Percentiles rank a stretch among this genome's conserved stretches.
Evolutionary conservation across 1,139 yeast genomes (phyloP).

Genomic region (Kluyveromyces marxianus): DNA sequence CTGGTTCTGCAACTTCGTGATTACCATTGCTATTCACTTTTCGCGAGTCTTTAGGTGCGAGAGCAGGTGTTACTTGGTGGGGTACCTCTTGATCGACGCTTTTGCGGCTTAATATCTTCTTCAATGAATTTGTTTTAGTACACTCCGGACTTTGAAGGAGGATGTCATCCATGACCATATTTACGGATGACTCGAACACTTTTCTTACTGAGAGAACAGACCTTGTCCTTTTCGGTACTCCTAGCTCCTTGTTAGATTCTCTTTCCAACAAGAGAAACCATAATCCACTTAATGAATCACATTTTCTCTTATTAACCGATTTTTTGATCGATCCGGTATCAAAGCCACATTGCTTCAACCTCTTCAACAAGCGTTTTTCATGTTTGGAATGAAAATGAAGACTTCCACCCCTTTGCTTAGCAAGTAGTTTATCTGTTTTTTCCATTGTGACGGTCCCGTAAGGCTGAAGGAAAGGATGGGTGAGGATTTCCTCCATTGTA

Average conservation of each 20-base stretch:
- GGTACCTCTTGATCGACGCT: slow-evolving; percentile 9
- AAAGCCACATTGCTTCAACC: slow-evolving; percentile 56
- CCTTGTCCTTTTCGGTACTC: slow-evolving; percentile 40
- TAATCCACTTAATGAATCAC: slow-evolving; percentile 77
- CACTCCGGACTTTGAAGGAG: slow-evolving; percentile 9
- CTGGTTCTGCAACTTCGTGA: not conserved
- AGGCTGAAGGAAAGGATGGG: slow-evolving; percentile 52
- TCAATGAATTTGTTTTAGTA: slow-evolving; percentile 13
- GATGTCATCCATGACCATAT: slow-evolving; percentile 8
- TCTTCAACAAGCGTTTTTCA: slow-evolving; percentile 61
- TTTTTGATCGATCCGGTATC: slow-evolving; percentile 57
- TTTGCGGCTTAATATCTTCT: slow-evolving; percentile 13
- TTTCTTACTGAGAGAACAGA: slow-evolving; percentile 38
- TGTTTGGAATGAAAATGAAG: slow-evolving; percentile 49
- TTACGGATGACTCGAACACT: slow-evolving; percentile 20
- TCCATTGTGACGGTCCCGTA: slow-evolving; percentile 39
- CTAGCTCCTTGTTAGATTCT: slow-evolving; percentile 44
- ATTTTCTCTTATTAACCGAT: slow-evolving; percentile 52
- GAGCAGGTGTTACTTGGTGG: slow-evolving; percentile 3
- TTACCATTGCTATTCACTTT: not conserved
- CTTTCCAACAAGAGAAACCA: slow-evolving; percentile 70
- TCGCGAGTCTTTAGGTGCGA: slow-evolving; percentile 1
- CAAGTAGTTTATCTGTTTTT: slow-evolving; percentile 38
- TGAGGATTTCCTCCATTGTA: slow-evolving; percentile 49
- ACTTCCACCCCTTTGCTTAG: slow-evolving; percentile 32